Conservation (phyloP, 495 filamentous ascomycete genomes). For the Hamigera avellanea region DNA sequence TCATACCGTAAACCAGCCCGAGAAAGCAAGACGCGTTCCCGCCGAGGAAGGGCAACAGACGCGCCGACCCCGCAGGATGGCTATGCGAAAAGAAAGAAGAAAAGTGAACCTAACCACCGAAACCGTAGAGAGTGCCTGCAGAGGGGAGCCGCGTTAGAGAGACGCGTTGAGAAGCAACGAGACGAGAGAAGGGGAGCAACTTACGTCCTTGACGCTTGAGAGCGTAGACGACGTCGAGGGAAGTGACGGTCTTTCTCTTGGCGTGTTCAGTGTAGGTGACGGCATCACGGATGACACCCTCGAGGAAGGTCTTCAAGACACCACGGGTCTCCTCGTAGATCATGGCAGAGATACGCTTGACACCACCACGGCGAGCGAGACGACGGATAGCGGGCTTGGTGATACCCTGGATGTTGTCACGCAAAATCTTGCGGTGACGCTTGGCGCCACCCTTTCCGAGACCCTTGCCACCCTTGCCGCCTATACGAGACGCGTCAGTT, state of each 20-base stretch:
- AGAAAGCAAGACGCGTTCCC: conserved; percentile 30
- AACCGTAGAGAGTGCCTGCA: conserved; percentile 81
- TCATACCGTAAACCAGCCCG: conserved; percentile 39
- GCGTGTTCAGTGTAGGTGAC: conserved; percentile 99
- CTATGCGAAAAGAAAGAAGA: conserved; percentile 18
- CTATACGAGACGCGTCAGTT: conserved; percentile 41
- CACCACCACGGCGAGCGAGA: conserved; percentile 98
- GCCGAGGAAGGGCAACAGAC: conserved; percentile 21
- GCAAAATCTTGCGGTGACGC: conserved; percentile 96
- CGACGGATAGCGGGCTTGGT: conserved; percentile 99
- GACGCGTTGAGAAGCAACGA: conserved; percentile 13
- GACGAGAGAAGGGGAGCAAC: conserved; percentile 7
- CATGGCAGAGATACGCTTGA: conserved; percentile 98
- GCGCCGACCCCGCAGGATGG: conserved; percentile 27
- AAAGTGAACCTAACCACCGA: conserved; percentile 78
- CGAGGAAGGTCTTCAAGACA: conserved; percentile 99
- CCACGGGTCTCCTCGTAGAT: conserved; percentile 99
- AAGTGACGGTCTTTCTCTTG: conserved; percentile 98
- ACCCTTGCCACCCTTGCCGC: conserved; percentile 97
- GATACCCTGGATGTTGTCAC: conserved; percentile 98
- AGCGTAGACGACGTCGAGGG: conserved; percentile 93
- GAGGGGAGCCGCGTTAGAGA: conserved; percentile 11
- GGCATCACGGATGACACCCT: conserved; percentile 98
- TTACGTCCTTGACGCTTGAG: conserved; percentile 91
- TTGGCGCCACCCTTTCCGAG: conserved; percentile 91